Conservation (phyloP, 2,329 filamentous ascomycete species). For the Fusarium concolor region DNA sequence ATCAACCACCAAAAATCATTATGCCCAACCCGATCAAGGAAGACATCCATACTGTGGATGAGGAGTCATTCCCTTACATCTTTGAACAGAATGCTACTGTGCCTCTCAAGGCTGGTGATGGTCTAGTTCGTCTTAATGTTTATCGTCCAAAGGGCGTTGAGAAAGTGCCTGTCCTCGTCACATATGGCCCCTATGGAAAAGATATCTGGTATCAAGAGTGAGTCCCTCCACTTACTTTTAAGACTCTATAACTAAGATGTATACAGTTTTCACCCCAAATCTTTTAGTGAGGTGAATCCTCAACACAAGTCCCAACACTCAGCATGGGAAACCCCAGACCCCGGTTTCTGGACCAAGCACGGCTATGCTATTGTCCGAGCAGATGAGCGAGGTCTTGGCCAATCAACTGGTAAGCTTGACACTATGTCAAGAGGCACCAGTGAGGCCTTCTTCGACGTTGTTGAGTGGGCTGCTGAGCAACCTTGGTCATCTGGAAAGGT, state of each 20-base stretch:
- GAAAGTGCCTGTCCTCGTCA: constrained; percentile 69
- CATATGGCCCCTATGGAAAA: constrained; percentile 80
- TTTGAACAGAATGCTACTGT: constrained; percentile 33
- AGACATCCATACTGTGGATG: constrained; percentile 47
- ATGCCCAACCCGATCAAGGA: constrained; percentile 48
- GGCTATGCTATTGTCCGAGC: constrained; percentile 67
- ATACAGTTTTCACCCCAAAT: constrained; percentile 53
- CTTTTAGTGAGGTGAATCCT: constrained; percentile 63
- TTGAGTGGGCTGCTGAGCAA: constrained; percentile 61
- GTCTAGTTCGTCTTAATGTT: constrained; percentile 6
- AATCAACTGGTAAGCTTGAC: constrained; percentile 60
- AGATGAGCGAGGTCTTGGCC: constrained; percentile 62
- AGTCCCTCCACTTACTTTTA: not conserved
- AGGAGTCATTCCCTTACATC: constrained; percentile 32
- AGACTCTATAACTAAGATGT: not conserved
- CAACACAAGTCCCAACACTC: constrained; percentile 66
- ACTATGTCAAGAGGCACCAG: constrained; percentile 62
- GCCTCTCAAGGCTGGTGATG: constrained; percentile 9
- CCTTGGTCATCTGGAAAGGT: constrained; percentile 62
- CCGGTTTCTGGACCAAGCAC: constrained; percentile 65
- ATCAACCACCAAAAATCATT: not conserved
- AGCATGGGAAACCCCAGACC: constrained; percentile 70
- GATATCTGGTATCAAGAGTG: constrained; percentile 72
- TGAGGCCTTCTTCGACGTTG: constrained; percentile 61
- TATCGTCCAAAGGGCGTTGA: constrained; percentile 22